Evolutionary conservation across 768 basidiomycete genomes (phyloP), one percentile per base, ranked within the genome.

Genomic region (Galerina marginata): DNA sequence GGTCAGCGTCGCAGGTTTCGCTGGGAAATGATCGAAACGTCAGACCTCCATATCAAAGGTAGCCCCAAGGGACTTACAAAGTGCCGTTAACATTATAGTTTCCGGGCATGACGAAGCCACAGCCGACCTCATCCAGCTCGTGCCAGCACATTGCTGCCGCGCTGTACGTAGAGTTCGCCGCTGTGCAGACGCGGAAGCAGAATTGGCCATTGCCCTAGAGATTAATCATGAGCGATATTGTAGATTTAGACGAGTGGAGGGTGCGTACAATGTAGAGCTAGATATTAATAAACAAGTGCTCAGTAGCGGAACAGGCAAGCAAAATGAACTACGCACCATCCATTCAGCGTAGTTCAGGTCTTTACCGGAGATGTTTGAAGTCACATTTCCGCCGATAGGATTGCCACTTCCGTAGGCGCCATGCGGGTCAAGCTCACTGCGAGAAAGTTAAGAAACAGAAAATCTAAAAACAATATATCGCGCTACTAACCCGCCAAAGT

Each of bases 61-160:
- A 40, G 11, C 10, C 48, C 6, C 25, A 40, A 38, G 2, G 11
- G 25, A 65, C 79, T 64, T 58, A 79, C 79, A 79, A 81, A 23
- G 77, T 80, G 1, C 75, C 76, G 25, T 78, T 76, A 55, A 74
- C 67, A 47, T 79, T 64, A 69, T 80, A 81, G 56, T 79, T 79
- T 15, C 79, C 79, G 7, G 80, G 80, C 80, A 82, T 81, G 37
- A 80, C 79, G 54, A 78, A 81, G 33, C 72, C 65, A 56, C 80
- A 81, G 20, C 80, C 79, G 74, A 80, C 77, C 47, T 76, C 73
- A 57, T 82, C 80, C 23, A 81, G 74, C 60, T 81, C 75, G 61
- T 81, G 80, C 75, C 75, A 76, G 60, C 79, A 81, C 80, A 81
- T 81, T 45, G 65, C 65, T 0, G 72, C 75, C 5, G 79, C 74